Evolutionary conservation across 768 basidiomycete genomes (phyloP), one percentile per base, ranked within the genome.

Genomic region (Cubamyces lactineus): DNA sequence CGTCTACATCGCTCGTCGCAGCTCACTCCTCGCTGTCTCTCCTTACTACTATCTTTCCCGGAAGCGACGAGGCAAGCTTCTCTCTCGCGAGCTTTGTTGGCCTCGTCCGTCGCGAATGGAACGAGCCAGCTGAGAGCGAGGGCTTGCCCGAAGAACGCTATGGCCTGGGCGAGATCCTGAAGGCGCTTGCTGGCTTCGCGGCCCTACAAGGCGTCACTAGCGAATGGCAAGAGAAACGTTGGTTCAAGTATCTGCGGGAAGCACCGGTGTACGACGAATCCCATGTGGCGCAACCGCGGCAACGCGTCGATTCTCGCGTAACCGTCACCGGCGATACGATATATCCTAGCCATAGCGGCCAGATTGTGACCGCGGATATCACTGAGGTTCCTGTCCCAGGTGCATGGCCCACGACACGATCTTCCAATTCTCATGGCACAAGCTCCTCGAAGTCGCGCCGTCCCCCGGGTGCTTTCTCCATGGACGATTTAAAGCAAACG

Each of bases 101-200:
- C 34, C 84, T 94, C 34, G 90, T 94, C n/a, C 84, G 84, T 54
- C 79, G 87, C 41, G 92, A 94, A 76, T 89, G 89, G 87, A 79
- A 80, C 62, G 78, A 84, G 41, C 83, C 84, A 47, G 78, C 74
- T 7, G 76, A 77, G 15, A 82, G 81, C 26, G 79, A 82, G 13
- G 77, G 77, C 21, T 77, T 85, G 23, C 89, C 89, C 0, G 80
- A 79, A 66, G 83, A 80, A 62, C 81, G 81, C 45, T 89, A 84
- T 65, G 84, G 87, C 8, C 76, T 91, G 43, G 83, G 82, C 0
- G 84, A 89, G 60, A 81, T 91, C 15, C 84, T 84, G 19, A 80
- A 83, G 58, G 91, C 89, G 0, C 80, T 94, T 21, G 81, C 91
- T 7, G 90, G 86, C 0, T 94, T 91, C 90, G 87, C 87, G 5